Base-by-base conservation (phyloP, 2,329 filamentous ascomycete genomes). In the Bipolaris cookei region DNA sequence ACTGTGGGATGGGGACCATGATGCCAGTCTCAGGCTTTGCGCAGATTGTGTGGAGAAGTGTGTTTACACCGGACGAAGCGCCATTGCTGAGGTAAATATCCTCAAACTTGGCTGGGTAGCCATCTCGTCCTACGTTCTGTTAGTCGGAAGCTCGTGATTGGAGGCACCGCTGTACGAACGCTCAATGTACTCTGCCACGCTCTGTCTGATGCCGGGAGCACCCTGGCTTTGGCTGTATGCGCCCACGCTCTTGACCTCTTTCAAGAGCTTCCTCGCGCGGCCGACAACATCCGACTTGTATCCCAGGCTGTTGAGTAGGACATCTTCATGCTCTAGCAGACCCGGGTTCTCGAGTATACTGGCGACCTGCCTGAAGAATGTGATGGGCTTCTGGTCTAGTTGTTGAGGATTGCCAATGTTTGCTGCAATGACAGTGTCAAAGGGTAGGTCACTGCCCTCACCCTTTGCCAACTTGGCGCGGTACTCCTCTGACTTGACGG, bases 391-490 rank as follows among this genome's bases (percentile, higher is more conserved):
- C 84, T 99, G 95, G 80, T 97, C 95, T 62, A 99, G 87, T 81
- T 99, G 95, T 80, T 99, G 95, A 3, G 95, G 95, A 82, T 99
- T 99, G 74, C 95, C 95, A 73, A 99, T 99, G 81, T 99, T 99
- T 79, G 95, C 95, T 62, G 91, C 93, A 80, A 99, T 94, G 78
- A 99, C 89, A 58, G 92, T 85, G 70, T 91, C 84, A 78, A 99
- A 99, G 46, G 95, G 94, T 48, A 98, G 83, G 72, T 79, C 74
- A 77, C 80, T 83, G 68, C 84, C 86, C 62, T 86, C 84, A 64
- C 82, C 81, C 59, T 84, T 81, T 57, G 77, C 77, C 60, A 97
- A 82, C 71, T 85, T 83, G 51, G 89, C 88, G 59, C 94, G 89
- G 81, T 94, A 97, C 78, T 92, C 86, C 81, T 99, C 95, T 13